Evolutionary conservation across 768 basidiomycete species (phyloP).

Genomic region (Boletus speciosus): DNA sequence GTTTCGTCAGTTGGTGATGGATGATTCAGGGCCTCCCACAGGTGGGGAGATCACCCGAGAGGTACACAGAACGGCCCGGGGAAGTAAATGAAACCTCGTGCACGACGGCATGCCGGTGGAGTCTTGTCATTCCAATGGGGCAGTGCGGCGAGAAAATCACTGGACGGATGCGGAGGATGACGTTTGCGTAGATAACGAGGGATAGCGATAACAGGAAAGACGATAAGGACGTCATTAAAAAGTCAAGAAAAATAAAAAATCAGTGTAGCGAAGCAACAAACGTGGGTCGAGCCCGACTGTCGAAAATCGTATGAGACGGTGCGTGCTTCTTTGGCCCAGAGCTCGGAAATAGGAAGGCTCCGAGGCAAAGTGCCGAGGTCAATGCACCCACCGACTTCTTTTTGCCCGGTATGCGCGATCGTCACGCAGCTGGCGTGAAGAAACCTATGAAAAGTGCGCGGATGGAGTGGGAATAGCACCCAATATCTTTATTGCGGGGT

Average conservation of each 20-base stretch:
- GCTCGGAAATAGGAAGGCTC: constrained; percentile 21
- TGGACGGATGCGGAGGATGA: constrained; percentile 13
- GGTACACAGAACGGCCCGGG: constrained; percentile 19
- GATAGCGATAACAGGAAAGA: constrained; percentile 8
- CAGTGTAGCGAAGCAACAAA: neutral
- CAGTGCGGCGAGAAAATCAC: constrained; percentile 20
- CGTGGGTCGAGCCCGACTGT: no score
- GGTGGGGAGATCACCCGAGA: constrained; percentile 6
- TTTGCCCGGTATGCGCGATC: constrained; percentile 3
- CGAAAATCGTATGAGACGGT: neutral
- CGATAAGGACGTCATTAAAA: constrained; percentile 4
- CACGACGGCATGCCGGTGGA: constrained; percentile 14
- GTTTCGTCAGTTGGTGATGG: neutral
- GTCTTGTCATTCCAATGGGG: constrained; percentile 3
- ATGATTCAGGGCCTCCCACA: neutral
- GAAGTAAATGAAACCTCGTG: constrained; percentile 22
- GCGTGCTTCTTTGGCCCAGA: constrained; percentile 1
- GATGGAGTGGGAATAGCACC: constrained; percentile 10
- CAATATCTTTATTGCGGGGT: no score
- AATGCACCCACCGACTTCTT: constrained; percentile 2
- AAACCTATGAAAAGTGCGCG: constrained; percentile 14
- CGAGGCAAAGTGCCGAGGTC: constrained; percentile 19
- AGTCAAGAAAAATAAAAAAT: neutral
- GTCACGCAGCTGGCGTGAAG: neutral
- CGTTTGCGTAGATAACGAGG: constrained; percentile 14